phyloP scores from a whole-genome alignment of 2,329 filamentous ascomycete species.

The Cordyceps tenuipes region DNA sequence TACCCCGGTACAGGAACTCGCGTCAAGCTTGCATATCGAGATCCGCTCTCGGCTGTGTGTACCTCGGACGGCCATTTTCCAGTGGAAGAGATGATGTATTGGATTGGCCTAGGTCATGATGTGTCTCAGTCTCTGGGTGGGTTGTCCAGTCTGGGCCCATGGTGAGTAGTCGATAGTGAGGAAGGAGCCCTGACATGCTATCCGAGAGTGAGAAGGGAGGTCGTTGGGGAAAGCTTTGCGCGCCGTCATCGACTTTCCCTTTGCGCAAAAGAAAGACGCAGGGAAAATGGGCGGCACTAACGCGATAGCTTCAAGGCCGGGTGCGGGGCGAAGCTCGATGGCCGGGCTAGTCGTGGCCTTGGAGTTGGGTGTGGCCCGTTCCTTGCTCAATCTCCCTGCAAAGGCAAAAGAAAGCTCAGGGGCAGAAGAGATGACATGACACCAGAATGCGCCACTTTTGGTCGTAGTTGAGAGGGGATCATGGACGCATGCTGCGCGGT shows the following conservation, averaged over 20 bases:
- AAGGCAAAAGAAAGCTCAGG: background rate
- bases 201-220: slow-evolving; percentile 1
- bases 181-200: background rate
- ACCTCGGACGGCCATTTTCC: background rate
- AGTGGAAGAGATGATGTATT: background rate
- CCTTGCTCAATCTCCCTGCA: background rate
- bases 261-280: slow-evolving; percentile 3
- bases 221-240: background rate
- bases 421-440: too few species aligned
- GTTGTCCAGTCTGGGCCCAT: background rate
- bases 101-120: background rate
- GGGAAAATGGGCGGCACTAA: background rate
- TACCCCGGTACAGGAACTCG: background rate
- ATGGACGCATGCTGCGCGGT: background rate
- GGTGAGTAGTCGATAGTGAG: background rate
- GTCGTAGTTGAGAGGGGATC: background rate
- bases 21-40: slow-evolving; percentile 6
- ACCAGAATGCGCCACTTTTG: too few species aligned
- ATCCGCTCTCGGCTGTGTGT: background rate
- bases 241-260: background rate
- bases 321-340: background rate
- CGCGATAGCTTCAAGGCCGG: background rate
- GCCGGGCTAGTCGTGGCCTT: background rate
- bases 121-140: slow-evolving; percentile 1
- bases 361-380: background rate